Evolutionary conservation across 352 stramenopile species (phyloP), one percentile per base, ranked within the genome.

Genomic region (Aphanomyces stellatus): DNA sequence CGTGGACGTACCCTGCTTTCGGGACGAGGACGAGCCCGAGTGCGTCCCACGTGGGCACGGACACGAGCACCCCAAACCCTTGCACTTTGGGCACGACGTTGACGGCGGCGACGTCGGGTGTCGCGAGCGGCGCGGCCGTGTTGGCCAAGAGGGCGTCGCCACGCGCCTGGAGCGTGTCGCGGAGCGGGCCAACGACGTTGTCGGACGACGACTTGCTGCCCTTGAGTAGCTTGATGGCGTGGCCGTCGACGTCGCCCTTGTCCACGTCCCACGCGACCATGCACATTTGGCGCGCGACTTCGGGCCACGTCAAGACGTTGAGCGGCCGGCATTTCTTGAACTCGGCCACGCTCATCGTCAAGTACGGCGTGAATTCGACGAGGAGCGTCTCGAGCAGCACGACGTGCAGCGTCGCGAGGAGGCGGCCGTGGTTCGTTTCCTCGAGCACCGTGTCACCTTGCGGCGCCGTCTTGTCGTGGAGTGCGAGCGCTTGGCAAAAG

Each of bases 261-360:
- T 82, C 82, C 28, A 82, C 73, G 43, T 94, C 85, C 19, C 91
- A 81, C 11, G 82, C 78, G 37, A 94, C 69, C 6, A 90, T 72
- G 41, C 81, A 92, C 28, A 90, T 80, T 70, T 90, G 71, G 19
- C 83, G 82, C 51, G 78, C 82, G 35, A 92, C 61, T 75, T 94
- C 85, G n/a, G 83, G 81, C 85, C 85, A 94, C 15, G 74, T 91
- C 66, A 92, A 78, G 11, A 73, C 59, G 48, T 92, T 94, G 59
- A 94, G 75, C 10, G 85, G 85, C 19, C 85, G 75, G 2, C 82
- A 88, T 24, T 31, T 31, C 42, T 67, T 67, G 34, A 41, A 67
- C 17, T 67, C 60, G n/a, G 60, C 22, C 5, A 67, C 60, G 7
- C 24, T 59, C 13, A 67, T 17, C 49, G 57, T 37, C 49, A 67